phyloP scores from a whole-genome alignment of 2,329 filamentous ascomycete genomes.

The Aureobasidium sp. region DNA sequence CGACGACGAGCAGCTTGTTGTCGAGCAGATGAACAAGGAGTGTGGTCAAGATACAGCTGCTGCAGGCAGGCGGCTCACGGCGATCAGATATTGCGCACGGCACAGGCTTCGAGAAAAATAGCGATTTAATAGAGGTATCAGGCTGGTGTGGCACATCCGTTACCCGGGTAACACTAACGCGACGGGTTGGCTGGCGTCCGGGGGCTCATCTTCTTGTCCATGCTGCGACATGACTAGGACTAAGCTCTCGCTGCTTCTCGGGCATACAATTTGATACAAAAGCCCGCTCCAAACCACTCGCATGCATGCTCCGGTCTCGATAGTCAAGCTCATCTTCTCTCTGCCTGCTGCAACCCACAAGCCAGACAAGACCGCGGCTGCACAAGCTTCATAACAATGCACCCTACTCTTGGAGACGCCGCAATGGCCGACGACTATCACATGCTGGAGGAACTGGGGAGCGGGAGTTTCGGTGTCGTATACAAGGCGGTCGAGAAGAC shows the following conservation, averaged over 20 bases:
- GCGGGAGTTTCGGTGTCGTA: conserved; percentile 95
- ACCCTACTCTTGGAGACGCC: conserved; percentile 14
- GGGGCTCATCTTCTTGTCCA: not conserved
- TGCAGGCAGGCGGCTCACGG: conserved; percentile 1
- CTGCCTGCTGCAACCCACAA: not conserved
- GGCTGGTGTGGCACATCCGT: not conserved
- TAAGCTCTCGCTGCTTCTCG: not conserved
- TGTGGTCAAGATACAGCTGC: not conserved
- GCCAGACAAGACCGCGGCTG: not conserved
- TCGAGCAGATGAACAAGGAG: not conserved
- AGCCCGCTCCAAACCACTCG: not conserved
- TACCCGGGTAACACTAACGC: not conserved
- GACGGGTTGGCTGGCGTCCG: not conserved
- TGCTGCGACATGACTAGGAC: not conserved
- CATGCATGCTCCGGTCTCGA: conserved; percentile 5
- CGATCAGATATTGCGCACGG: not conserved
- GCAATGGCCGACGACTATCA: conserved; percentile 77
- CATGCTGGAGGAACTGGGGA: conserved; percentile 91
- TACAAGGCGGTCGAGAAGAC: conserved; percentile 91
- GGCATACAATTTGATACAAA: conserved; percentile 2
- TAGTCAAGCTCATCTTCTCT: not conserved
- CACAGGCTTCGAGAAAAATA: not conserved
- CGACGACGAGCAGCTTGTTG: not conserved
- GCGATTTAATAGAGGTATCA: not conserved
- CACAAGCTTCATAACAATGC: conserved; percentile 9